Conservation (phyloP, 140 eudicot genomes). For the Senecio squalidus region DNA sequence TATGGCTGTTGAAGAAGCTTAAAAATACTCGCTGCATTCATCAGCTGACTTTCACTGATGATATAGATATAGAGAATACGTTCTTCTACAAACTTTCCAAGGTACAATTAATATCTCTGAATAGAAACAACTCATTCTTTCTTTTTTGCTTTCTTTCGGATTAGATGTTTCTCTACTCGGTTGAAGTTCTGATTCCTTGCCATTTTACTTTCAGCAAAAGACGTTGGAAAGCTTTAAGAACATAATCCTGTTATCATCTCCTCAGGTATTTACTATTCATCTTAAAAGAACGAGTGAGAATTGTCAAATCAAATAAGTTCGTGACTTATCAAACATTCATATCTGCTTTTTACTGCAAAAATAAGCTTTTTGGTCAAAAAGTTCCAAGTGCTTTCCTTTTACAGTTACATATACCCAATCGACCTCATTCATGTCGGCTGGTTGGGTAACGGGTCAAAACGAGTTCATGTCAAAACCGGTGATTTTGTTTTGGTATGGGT, state of each 20-base stretch:
- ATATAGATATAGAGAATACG: slow-evolving; percentile 76
- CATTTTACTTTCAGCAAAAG: slow-evolving; percentile 56
- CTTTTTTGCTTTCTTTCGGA: not conserved
- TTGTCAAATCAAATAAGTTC: not conserved
- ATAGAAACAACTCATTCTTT: slow-evolving; percentile 1
- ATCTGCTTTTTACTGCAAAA: not conserved
- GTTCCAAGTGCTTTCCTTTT: not conserved
- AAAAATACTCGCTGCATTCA: slow-evolving; percentile 92
- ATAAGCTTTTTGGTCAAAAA: not conserved
- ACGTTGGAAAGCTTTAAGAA: slow-evolving; percentile 89
- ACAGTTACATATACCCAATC: too few relatives aligned
- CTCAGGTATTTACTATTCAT: slow-evolving; percentile 62
- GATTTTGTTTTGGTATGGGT: not conserved
- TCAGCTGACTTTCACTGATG: slow-evolving; percentile 93
- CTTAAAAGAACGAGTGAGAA: not conserved
- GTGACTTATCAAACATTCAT: not conserved
- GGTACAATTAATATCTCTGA: slow-evolving; percentile 37
- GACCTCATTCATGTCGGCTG: not conserved
- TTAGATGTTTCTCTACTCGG: not conserved
- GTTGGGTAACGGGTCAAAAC: not conserved
- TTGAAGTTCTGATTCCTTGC: slow-evolving; percentile 7
- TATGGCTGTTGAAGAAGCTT: slow-evolving; percentile 96
- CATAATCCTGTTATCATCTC: slow-evolving; percentile 82
- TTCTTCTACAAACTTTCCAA: slow-evolving; percentile 90
- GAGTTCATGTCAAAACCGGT: not conserved